phyloP scores from a whole-genome alignment of 805 yeast genomes.

The Metschnikowia reukaufii region DNA sequence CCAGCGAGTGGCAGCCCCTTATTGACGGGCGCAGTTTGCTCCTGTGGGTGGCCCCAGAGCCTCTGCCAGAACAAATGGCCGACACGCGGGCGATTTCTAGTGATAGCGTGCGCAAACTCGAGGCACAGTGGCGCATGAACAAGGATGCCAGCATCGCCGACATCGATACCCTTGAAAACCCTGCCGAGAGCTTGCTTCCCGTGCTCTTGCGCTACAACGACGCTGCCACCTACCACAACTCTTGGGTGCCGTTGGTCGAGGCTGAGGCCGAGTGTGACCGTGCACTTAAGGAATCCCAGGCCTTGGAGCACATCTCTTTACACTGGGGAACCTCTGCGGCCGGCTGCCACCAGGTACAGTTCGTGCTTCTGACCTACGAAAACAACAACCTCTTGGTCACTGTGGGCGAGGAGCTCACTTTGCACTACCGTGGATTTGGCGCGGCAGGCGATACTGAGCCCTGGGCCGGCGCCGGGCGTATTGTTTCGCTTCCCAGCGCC shows the following conservation, averaged over 20 bases:
- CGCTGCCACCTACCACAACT: slow-evolving; percentile 80
- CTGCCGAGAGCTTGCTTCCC: slow-evolving; percentile 55
- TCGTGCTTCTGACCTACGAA: slow-evolving; percentile 67
- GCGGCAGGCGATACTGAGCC: slow-evolving; percentile 45
- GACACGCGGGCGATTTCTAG: slow-evolving; percentile 56
- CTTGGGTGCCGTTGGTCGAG: slow-evolving; percentile 80
- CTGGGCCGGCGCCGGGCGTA: slow-evolving; percentile 75
- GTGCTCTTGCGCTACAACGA: slow-evolving; percentile 75
- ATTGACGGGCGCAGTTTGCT: slow-evolving; percentile 77
- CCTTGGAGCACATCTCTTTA: slow-evolving; percentile 68
- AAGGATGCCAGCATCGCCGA: slow-evolving; percentile 72
- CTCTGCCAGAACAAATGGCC: slow-evolving; percentile 62
- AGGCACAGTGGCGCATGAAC: slow-evolving; percentile 77
- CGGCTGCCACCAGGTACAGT: slow-evolving; percentile 66
- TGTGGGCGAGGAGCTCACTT: slow-evolving; percentile 79
- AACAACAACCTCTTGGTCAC: slow-evolving; percentile 65
- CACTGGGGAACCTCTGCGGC: slow-evolving; percentile 72
- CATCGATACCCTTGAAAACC: slow-evolving; percentile 46
- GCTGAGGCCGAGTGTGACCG: slow-evolving; percentile 81
- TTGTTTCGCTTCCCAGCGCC: slow-evolving; percentile 68
- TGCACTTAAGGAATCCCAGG: slow-evolving; percentile 71
- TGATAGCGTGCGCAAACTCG: slow-evolving; percentile 68
- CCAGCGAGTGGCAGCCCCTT: slow-evolving; percentile 81
- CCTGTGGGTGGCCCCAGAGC: slow-evolving; percentile 77
- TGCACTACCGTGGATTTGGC: slow-evolving; percentile 56